Percentiles rank a stretch among this genome's conserved stretches.
phyloP scores from a whole-genome alignment of 2,329 filamentous ascomycete species.

The Aureobasidium sp. region DNA sequence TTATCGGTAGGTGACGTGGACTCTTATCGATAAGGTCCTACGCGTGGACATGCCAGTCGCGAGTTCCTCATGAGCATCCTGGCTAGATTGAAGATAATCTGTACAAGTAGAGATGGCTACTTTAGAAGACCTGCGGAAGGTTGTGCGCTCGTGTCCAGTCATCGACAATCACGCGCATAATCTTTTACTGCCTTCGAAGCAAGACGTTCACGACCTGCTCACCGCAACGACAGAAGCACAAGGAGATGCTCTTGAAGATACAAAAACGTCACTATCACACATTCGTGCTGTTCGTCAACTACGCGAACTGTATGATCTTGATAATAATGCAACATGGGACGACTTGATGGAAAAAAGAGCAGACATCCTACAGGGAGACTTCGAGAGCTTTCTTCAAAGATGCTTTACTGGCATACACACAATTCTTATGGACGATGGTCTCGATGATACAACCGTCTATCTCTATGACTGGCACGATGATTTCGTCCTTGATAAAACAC shows the following conservation, averaged over 20 bases:
- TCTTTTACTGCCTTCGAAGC: slow-evolving; percentile 46
- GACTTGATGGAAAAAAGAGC: slow-evolving; percentile 43
- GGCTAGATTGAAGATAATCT: not conserved
- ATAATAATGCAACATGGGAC: slow-evolving; percentile 49
- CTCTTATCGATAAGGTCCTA: not conserved
- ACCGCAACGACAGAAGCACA: slow-evolving; percentile 66
- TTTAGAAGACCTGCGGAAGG: slow-evolving; percentile 19
- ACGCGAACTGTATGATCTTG: slow-evolving; percentile 53
- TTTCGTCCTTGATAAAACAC: slow-evolving; percentile 56
- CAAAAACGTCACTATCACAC: slow-evolving; percentile 56
- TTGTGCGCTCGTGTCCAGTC: slow-evolving; percentile 41
- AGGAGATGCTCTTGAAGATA: slow-evolving; percentile 57
- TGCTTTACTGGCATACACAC: slow-evolving; percentile 67
- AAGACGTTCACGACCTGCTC: slow-evolving; percentile 45
- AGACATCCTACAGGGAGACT: slow-evolving; percentile 36
- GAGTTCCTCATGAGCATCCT: not conserved
- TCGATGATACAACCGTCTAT: slow-evolving; percentile 49
- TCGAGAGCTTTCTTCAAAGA: slow-evolving; percentile 49
- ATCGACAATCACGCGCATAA: slow-evolving; percentile 70
- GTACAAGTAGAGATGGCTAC: not conserved
- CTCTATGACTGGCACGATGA: slow-evolving; percentile 56
- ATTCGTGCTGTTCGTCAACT: slow-evolving; percentile 63
- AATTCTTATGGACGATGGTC: slow-evolving; percentile 70
- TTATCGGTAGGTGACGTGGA: too few species aligned
- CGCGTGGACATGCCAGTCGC: not conserved